These are phyloP conservation scores for Mariannaea sp. DNA, from an alignment of 2,329 filamentous ascomycete species.

Conservation along the genomic window DNA sequence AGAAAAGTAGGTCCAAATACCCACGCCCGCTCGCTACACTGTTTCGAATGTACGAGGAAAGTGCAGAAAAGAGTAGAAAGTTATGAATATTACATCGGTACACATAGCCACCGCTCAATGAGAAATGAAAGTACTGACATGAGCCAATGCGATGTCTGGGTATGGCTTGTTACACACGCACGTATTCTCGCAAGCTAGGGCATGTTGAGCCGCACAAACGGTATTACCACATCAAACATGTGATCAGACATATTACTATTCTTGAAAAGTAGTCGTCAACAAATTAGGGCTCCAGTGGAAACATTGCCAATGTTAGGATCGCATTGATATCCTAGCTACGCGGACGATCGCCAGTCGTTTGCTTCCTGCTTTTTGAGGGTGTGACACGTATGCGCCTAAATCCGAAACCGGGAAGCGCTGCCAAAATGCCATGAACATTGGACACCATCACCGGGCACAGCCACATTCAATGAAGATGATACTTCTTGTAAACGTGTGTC, in stretches of 20 bases:
- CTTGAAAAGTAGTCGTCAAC: neutral
- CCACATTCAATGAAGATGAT: constrained; percentile 10
- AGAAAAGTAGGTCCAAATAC: too few relatives aligned
- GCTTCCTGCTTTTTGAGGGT: neutral
- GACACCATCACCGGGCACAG: constrained; percentile 10
- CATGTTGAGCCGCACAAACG: neutral
- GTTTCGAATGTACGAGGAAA: too few relatives aligned
- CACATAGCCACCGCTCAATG: neutral
- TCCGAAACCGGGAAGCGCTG: constrained; percentile 7
- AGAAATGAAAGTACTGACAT: constrained; percentile 9
- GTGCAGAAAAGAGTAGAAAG: too few relatives aligned
- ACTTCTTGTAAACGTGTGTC: constrained; percentile 2
- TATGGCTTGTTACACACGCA: constrained; percentile 4
- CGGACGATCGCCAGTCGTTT: neutral
- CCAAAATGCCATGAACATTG: neutral
- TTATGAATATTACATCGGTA: too few relatives aligned
- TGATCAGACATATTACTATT: too few relatives aligned
- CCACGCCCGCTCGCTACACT: too few relatives aligned
- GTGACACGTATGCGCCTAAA: neutral
- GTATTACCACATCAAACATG: neutral
- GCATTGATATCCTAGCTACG: too few relatives aligned
- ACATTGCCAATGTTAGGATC: neutral
- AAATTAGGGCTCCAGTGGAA: neutral
- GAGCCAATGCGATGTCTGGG: constrained; percentile 14
- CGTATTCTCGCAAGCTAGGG: constrained; percentile 4